phyloP scores from a whole-genome alignment of 2,329 filamentous ascomycete species.

The Metarhizium brunneum region DNA sequence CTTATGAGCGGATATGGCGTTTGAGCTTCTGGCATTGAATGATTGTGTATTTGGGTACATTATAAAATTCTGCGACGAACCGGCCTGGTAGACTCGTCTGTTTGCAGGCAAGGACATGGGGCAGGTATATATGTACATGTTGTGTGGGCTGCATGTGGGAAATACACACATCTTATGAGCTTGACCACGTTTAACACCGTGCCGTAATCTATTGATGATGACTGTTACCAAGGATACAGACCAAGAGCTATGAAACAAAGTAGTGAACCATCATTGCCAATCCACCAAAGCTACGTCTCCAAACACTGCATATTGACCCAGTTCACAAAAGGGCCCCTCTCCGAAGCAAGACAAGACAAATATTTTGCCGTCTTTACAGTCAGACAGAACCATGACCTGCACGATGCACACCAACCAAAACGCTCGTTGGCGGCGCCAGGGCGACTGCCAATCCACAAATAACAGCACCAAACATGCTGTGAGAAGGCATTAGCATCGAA shows the following conservation, averaged over 20 bases:
- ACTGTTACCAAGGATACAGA: background rate
- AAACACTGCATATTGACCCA: background rate
- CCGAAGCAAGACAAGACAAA: background rate
- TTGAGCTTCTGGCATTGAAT: background rate
- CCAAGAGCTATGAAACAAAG: background rate
- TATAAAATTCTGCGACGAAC: background rate
- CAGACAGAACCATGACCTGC: background rate
- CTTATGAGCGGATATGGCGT: background rate
- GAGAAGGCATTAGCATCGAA: constrained; percentile 7
- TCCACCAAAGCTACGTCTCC: background rate
- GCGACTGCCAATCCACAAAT: constrained; percentile 11
- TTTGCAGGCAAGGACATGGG: background rate
- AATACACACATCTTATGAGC: background rate
- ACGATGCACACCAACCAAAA: background rate
- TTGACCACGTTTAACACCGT: no score
- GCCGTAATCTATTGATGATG: background rate
- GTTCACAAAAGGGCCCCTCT: background rate
- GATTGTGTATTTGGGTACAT: background rate
- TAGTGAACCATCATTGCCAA: background rate
- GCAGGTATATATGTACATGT: background rate
- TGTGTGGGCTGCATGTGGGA: background rate
- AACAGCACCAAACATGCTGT: constrained; percentile 14
- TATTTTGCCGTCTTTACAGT: background rate
- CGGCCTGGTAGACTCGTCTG: background rate
- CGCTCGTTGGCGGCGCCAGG: constrained; percentile 3